phyloP scores from a whole-genome alignment of 2,329 filamentous ascomycete species.

The Fusarium oxysporum region DNA sequence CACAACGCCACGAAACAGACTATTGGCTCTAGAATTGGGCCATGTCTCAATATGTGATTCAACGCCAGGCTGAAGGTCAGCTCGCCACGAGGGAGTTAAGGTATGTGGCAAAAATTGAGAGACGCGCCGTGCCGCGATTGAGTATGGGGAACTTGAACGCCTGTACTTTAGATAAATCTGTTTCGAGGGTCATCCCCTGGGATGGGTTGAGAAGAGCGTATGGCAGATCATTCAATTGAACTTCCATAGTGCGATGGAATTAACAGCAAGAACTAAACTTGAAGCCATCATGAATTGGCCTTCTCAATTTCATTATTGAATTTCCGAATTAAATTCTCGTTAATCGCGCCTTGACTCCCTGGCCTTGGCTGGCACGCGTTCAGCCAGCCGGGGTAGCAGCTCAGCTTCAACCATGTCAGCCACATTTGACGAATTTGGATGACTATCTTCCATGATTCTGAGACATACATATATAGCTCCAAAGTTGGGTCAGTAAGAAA shows the following conservation, averaged over 20 bases:
- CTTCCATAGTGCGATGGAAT: too few relatives aligned
- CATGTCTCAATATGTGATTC: neutral
- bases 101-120: neutral
- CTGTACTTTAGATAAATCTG: neutral
- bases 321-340: neutral
- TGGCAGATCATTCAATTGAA: neutral
- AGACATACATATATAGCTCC: neutral
- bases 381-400: neutral
- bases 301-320: neutral
- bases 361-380: neutral
- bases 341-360: neutral
- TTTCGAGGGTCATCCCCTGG: neutral
- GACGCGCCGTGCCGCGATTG: neutral
- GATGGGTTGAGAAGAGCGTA: neutral
- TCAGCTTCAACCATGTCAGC: neutral
- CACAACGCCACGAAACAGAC: neutral
- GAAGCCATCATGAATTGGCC: rapidly evolving
- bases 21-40: neutral
- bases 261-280: rapidly evolving
- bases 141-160: neutral
- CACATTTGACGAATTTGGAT: neutral
- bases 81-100: neutral
- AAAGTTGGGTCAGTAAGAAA: rapidly evolving
- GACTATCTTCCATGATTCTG: neutral
- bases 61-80: neutral